Base-by-base conservation (phyloP, 345 rosid species). In the Cardamine chenopodiifolia region DNA sequence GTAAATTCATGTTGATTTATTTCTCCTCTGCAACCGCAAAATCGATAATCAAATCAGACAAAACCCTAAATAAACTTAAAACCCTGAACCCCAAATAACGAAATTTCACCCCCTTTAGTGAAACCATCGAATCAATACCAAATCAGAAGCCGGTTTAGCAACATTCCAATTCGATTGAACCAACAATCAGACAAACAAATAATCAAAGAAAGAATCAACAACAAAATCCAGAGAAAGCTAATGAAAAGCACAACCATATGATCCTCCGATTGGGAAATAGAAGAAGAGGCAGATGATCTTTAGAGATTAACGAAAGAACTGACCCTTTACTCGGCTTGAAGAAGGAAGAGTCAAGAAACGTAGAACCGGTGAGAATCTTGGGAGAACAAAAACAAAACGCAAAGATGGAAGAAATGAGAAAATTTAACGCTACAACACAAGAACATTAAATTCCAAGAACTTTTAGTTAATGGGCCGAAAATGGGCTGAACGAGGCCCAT, bases 31-130 rank as follows among this genome's bases (percentile, higher is more conserved):
- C 17, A 1, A 62, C 22, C n/a, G 14, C 11, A 37, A 10, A 2
- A 22, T 7, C 44, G 34, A 45, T 2, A 28, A 28, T 15, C 6
- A 7, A 73, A 65, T 31, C 25, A 29, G 53, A 22, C 2, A 50
- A 62, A 72, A 53, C 42, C 75, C 48, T 32, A 58, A 48, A 34
- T 18, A 13, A 44, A 42, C 65, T 8, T 56, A 55, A 64, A 74
- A 59, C 62, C 68, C 68, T 39, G 19, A 59, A 22, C 68, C 45
- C 26, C 58, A 58, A 75, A 67, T 67, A 10, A 65, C 13, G 7
- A 32, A 73, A 31, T 55, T 7, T 54, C 25, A 52, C 1, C 18
- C 7, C 58, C 25, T 11, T 5, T 42, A 18, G 8, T 39, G 14
- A 17, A 42, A 40, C 17, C 17, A 58, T 70, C 2, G 7, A 5